phyloP scores from a whole-genome alignment of 495 filamentous ascomycete species.

The Emericellopsis terricola region DNA sequence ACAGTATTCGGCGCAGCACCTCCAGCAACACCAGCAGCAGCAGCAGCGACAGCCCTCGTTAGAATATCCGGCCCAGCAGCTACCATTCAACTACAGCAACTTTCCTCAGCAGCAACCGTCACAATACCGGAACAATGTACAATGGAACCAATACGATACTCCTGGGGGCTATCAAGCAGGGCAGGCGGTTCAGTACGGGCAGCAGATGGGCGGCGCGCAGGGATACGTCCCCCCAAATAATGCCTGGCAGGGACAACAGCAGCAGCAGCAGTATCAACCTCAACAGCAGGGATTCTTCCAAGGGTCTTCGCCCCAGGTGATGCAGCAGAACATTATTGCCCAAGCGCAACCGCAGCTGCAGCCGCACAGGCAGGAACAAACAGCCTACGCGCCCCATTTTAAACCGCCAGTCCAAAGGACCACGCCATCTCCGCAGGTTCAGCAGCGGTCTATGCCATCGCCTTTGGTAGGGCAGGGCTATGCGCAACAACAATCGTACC shows the following conservation, averaged over 20 bases:
- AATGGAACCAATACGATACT: not conserved
- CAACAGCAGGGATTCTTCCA: constrained; percentile 1
- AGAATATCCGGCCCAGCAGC: not conserved
- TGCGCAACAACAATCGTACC: constrained; percentile 5
- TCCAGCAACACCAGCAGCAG: constrained; percentile 3
- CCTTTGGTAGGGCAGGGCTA: constrained; percentile 5
- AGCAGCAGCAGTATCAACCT: not conserved
- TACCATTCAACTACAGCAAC: not conserved
- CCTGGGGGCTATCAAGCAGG: not conserved
- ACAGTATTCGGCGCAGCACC: not conserved
- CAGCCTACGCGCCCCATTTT: too few species aligned
- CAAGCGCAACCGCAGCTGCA: constrained; percentile 6
- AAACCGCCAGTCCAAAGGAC: constrained; percentile 6
- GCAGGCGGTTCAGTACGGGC: too few species aligned
- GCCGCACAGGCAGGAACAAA: constrained; percentile 8
- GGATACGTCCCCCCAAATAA: not conserved
- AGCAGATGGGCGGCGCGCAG: not conserved
- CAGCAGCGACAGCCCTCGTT: not conserved
- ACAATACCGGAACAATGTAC: not conserved
- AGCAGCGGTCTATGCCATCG: constrained; percentile 5
- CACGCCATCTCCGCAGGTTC: constrained; percentile 1
- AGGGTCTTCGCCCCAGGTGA: not conserved
- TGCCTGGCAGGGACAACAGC: constrained; percentile 1
- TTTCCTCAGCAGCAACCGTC: not conserved
- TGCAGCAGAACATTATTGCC: constrained; percentile 1